Base-by-base conservation (phyloP, 768 basidiomycete genomes). In the Infundibulicybe gibba region DNA sequence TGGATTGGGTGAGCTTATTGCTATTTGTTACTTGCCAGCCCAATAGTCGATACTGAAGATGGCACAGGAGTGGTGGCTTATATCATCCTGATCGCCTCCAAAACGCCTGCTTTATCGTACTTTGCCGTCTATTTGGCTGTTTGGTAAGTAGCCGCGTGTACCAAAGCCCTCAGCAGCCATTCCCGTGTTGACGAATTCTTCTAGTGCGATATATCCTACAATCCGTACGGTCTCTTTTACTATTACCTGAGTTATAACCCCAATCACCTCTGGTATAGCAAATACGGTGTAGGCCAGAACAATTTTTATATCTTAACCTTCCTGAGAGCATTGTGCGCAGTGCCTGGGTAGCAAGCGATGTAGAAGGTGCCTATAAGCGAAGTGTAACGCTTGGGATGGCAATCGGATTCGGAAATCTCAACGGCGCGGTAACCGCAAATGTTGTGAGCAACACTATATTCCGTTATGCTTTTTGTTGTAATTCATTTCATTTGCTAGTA, bases 351-450 rank as follows among this genome's bases (percentile, higher is more conserved):
- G 80, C 81, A 14, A 75, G 81, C 44, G 87, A 87, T 48, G 72
- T 81, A 35, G 87, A 89, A 58, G 85, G 87, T 0, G 72, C 82
- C 3, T 88, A 86, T 59, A 88, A 88, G 61, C 80, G 87, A 9
- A 78, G 79, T 41, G 79, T 83, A 10, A 80, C 80, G 2, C 69
- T 89, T 3, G 85, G 77, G 1, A 80, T 87, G 75, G 80, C 82
- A 2, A 85, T 87, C 49, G 83, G 85, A 38, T 69, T 69, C 61
- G 84, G 82, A 10, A 87, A 85, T 57, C 64, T 86, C 30, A 84
- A 87, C 52, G 86, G 84, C 10, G 84, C 83, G 11, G 76, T 87
- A 11, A 72, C 79, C 8, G 75, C 81, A 15, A 86, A 85, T 55
- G 74, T 86, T 48, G 84, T 81, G 63, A 48, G 81, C 67, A 45